Base-by-base conservation (phyloP, 1,284 basidiomycete species). In the Vanrija sp. region DNA sequence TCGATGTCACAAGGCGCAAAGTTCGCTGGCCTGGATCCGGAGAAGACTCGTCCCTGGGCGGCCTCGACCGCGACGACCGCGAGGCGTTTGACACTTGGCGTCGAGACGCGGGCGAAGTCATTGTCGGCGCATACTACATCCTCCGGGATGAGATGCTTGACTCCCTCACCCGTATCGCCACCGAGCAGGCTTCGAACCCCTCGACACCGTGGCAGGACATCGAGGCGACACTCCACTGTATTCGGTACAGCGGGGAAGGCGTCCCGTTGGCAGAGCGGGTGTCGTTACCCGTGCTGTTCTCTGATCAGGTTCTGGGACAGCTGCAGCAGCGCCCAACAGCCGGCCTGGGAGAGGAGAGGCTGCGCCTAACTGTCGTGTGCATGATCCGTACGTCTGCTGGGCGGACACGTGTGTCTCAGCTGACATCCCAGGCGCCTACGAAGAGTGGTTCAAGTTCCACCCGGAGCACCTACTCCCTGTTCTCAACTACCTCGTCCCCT, bases 81-180 rank as follows among this genome's bases (percentile, higher is more conserved):
- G 66, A 63, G 39, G 54, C 53, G 5, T 66, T 60, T 54, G 74
- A 75, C 27, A 56, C 61, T 1, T 94, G 92, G 77, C 83, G 91
- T 63, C 78, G 89, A 59, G 90, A 94, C 63, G 85, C 91, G 8
- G 91, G 90, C 0, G 91, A 95, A 73, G 89, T 89, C 2, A 80
- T 95, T 24, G 87, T 94, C 56, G 90, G 92, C 65, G 89, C 89
- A 85, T 93, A 88, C 67, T 94, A 94, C 67, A 82, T 94, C 23
- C 79, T 94, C 4, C 83, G 89, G 22, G 83, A 87, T 47, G 85
- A 89, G 51, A 87, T 93, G 84, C 78, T 93, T 20, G 79, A 78
- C 1, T 86, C 81, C 61, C 84, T 87, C 60, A 77, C 88, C 24
- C 78, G 81, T 35, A 84, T 85, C 41, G 77, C 87, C 14, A 69